phyloP scores from a whole-genome alignment of 257 asterid species.

The Solanum chmielewskii region DNA sequence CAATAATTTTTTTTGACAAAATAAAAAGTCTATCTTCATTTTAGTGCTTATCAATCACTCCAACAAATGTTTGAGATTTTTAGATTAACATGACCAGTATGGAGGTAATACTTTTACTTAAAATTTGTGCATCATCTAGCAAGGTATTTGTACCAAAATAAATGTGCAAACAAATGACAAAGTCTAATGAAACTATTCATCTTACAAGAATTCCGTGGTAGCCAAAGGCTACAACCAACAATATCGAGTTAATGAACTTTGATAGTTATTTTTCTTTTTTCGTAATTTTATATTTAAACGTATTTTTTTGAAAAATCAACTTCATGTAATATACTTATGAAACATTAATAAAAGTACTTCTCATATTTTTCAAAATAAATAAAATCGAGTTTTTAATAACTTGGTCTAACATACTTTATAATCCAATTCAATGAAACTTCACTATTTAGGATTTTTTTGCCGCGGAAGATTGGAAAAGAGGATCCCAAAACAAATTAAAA shows the following conservation, averaged over 20 bases:
- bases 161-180: neutral
- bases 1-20: neutral
- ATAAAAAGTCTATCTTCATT: neutral
- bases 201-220: neutral
- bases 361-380: neutral
- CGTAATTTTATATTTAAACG: neutral
- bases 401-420: neutral
- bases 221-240: neutral
- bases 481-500: neutral
- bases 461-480: neutral
- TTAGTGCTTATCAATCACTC: neutral
- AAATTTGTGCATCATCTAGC: neutral
- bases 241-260: neutral
- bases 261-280: neutral
- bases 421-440: neutral
- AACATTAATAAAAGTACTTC: neutral
- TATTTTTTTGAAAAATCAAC: neutral
- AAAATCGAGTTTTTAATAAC: neutral
- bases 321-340: neutral
- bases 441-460: neutral
- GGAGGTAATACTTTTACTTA: neutral
- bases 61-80: neutral
- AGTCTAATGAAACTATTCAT: neutral
- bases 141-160: neutral
- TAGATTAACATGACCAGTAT: neutral